Conservation (phyloP, 2,329 filamentous ascomycete species). For the Aureobasidium vineae region DNA sequence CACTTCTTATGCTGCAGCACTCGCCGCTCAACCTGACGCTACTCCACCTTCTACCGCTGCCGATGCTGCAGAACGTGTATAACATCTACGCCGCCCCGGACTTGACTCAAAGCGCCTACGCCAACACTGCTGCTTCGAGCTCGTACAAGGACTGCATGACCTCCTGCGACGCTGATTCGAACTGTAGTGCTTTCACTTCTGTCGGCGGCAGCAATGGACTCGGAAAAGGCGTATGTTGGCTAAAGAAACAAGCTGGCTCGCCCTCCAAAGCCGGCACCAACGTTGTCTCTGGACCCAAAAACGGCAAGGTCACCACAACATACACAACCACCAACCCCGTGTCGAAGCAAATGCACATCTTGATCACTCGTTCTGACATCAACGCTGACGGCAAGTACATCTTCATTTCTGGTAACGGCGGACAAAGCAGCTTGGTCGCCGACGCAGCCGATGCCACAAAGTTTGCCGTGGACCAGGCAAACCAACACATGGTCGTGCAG, state of each 20-base stretch:
- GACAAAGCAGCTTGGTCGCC: constrained; percentile 2
- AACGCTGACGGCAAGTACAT: constrained; percentile 1
- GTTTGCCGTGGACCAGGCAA: background rate
- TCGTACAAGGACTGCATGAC: constrained; percentile 28
- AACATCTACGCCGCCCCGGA: constrained; percentile 25
- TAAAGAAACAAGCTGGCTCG: constrained; percentile 25
- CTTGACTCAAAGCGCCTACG: constrained; percentile 19
- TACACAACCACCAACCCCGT: background rate
- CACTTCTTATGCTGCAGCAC: constrained; percentile 28
- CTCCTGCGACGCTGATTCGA: constrained; percentile 23
- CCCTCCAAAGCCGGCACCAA: constrained; percentile 21
- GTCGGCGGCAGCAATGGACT: constrained; percentile 25
- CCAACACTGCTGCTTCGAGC: constrained; percentile 17
- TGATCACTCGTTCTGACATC: background rate
- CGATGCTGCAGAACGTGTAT: constrained; percentile 16
- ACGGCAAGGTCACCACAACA: constrained; percentile 26
- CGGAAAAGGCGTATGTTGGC: constrained; percentile 27
- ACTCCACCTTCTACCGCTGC: constrained; percentile 22
- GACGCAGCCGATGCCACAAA: background rate
- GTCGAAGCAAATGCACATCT: background rate
- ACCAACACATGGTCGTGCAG: background rate
- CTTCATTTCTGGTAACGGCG: background rate
- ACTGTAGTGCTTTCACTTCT: constrained; percentile 28
- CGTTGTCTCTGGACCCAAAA: constrained; percentile 19
- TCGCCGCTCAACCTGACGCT: constrained; percentile 23